These are phyloP conservation scores for Ophiostoma sp. DNA, from an alignment of 2,329 filamentous ascomycete genomes.

Conservation along the genomic window DNA sequence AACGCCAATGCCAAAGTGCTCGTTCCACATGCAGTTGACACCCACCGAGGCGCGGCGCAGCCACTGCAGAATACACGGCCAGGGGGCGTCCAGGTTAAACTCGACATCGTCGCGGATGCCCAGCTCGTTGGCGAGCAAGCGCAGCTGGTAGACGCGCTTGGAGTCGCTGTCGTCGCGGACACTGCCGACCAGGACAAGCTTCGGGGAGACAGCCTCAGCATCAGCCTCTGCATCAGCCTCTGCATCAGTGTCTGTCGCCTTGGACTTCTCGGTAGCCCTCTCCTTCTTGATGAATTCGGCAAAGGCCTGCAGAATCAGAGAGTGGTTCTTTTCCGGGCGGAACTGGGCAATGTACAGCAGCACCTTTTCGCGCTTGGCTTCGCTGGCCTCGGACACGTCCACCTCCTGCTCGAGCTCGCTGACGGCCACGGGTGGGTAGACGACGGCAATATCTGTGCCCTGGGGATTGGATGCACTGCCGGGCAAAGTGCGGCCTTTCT, in stretches of 20 bases:
- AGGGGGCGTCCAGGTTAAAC: constrained; percentile 85
- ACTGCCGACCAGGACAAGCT: constrained; percentile 80
- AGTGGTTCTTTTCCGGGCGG: constrained; percentile 93
- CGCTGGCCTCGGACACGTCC: constrained; percentile 62
- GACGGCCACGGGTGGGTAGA: constrained; percentile 91
- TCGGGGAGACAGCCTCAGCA: constrained; percentile 38
- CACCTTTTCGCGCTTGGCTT: constrained; percentile 62
- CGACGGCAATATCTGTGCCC: constrained; percentile 56
- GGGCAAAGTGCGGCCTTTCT: constrained; percentile 34
- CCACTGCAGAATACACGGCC: constrained; percentile 79
- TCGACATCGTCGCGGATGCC: constrained; percentile 76
- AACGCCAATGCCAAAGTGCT: constrained; percentile 97
- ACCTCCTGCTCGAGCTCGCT: constrained; percentile 73
- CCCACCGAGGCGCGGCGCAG: constrained; percentile 72
- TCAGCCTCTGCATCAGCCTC: not conserved
- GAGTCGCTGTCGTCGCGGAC: constrained; percentile 80
- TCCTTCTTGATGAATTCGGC: constrained; percentile 62
- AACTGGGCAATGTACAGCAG: constrained; percentile 96
- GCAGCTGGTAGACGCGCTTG: constrained; percentile 80
- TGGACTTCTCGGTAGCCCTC: not conserved
- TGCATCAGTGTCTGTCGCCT: not conserved
- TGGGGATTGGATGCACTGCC: not conserved
- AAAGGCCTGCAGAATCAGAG: constrained; percentile 79
- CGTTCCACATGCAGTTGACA: constrained; percentile 99
- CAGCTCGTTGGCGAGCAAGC: constrained; percentile 80